A percentile compares a stretch with the other conserved stretches of the same genome.
phyloP scores from a whole-genome alignment of 768 basidiomycete species.

The Russula olivacea region DNA sequence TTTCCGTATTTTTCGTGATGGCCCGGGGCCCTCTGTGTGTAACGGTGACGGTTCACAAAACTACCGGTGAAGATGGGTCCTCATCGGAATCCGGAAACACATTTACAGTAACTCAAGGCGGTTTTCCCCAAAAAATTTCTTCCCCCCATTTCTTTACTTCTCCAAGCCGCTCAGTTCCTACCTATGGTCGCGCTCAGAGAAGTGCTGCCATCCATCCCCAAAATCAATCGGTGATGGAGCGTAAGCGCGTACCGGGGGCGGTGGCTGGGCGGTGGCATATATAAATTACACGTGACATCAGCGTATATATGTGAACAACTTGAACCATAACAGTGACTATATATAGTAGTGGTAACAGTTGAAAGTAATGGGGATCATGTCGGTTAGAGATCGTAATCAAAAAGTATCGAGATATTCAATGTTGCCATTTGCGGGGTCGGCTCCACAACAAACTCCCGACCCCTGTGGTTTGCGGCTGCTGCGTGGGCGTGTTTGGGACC shows the following conservation, averaged over 20 bases:
- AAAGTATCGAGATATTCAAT: neutral
- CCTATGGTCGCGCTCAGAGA: neutral
- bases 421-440: neutral
- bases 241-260: neutral
- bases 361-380: neutral
- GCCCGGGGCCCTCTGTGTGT: too few species aligned
- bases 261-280: too few species aligned
- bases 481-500: neutral
- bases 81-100: too few species aligned
- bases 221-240: neutral
- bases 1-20: too few species aligned
- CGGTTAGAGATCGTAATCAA: neutral
- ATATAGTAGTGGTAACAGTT: neutral
- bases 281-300: neutral
- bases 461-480: neutral
- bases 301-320: neutral
- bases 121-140: neutral
- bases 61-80: too few species aligned
- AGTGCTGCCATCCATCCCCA: neutral
- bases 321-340: neutral
- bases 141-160: neutral
- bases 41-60: too few species aligned
- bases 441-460: constrained; percentile 12
- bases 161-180: neutral
- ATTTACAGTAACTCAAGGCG: neutral